Base-by-base conservation (phyloP, 805 yeast genomes). In the Starmerella floris region DNA sequence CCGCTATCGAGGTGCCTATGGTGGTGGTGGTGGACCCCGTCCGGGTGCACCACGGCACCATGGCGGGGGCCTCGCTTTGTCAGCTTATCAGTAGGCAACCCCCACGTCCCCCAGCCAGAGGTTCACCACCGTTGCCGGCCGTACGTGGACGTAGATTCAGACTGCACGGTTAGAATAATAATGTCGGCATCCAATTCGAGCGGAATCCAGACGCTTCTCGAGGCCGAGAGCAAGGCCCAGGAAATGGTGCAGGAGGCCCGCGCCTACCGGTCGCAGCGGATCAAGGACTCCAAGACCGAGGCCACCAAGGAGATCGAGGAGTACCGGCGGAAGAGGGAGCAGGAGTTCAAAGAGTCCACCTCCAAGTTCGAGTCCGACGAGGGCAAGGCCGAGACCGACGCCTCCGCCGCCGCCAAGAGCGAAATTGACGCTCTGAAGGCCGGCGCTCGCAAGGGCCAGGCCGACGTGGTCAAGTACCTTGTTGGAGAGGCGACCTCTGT, bases 161-260 rank as follows among this genome's bases (percentile, higher is more conserved):
- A n/a, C 13, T 16, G n/a, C n/a, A n/a, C n/a, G n/a, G n/a, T n/a
- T n/a, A n/a, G n/a, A n/a, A n/a, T n/a, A n/a, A n/a, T 13, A 13
- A 51, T 62, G 68, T 64, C 69, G 46, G 67, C 67, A 35, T 66
- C 66, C 43, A 64, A 60, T 55, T 64, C 70, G 28, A 59, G 71
- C 43, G 84, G 83, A 54, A 77, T 78, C 56, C 82, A 78, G 68
- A 75, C 81, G 51, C 72, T 78, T 45, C 68, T 78, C 48, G 78
- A 72, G 59, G 94, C 97, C 49, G 98, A 91, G 68, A 84, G 82
- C 66, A 88, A 83, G 57, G 97, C 98, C n/a, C 96, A 94, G 55
- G 87, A 79, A 55, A 82, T 87, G 51, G 97, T 91, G 48, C 73
- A 87, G 56, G 80, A 81, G 60, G 96, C 98, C 21, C 83, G 97